Evolutionary conservation across 1,284 basidiomycete species (phyloP), one percentile per base, ranked within the genome.

Genomic region (Trametes polyzona): DNA sequence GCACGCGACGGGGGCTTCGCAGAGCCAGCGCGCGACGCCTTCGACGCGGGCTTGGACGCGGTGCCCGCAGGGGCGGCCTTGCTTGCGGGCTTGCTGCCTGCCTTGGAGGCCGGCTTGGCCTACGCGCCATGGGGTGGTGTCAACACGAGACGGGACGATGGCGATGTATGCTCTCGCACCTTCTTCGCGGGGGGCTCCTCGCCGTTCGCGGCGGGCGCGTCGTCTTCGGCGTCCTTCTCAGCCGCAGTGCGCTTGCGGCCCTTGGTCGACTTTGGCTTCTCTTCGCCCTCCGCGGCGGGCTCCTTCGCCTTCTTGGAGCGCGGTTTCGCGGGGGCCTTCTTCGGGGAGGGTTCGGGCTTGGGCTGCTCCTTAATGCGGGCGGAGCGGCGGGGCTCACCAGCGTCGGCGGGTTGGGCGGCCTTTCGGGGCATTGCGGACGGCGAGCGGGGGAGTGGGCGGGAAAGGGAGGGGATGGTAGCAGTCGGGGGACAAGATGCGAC

Each of bases 301-400:
- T 59, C 55, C 60, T 74, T 72, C 36, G 62, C 57, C 68, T 87
- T 89, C 76, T 83, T 87, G 26, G 77, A 70, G 60, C 84, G 78
- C 39, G 85, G 83, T 72, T 89, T 89, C 11, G 82, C 76, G 17
- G 83, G 74, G 30, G 78, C 73, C 69, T 85, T 88, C 79, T 87
- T 88, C 36, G 73, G 74, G 19, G 78, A 68, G 24, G 65, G 52
- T 43, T 79, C 83, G 9, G 74, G 67, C 71, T 85, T 87, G 50
- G 86, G 86, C 59, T 81, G 78, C 19, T 85, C 86, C 71, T 89
- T 88, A 74, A 90, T 88, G 64, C 88, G 84, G 30, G 82, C 74
- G 10, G 87, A 88, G 71, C 88, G 87, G 71, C 88, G 87, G 46
- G 87, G 84, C 68, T 79, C 82, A n/a, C 74, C 63, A 17, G 71